A percentile compares a stretch with the other conserved stretches of the same genome.
phyloP scores from a whole-genome alignment of 331 rosid species.

The Malus hybrid region DNA sequence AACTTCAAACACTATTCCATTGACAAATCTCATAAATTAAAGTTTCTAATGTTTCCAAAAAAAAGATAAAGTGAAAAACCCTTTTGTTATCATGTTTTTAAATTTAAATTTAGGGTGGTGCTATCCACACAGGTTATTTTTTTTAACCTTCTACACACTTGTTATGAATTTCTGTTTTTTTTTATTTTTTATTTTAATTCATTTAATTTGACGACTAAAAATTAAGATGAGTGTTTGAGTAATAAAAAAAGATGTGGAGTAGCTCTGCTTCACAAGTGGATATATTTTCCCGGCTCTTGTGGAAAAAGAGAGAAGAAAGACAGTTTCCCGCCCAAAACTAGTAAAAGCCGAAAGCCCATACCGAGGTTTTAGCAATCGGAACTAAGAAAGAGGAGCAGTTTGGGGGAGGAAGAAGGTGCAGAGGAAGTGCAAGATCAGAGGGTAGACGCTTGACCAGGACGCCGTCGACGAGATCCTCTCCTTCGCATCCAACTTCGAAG shows the following conservation, averaged over 20 bases:
- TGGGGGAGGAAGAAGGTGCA: slow-evolving; percentile 59
- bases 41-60: neutral
- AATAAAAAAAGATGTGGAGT: too few species aligned
- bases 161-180: too few species aligned
- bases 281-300: neutral
- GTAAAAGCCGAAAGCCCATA: neutral
- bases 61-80: neutral
- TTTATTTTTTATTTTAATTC: fast-evolving
- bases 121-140: too few species aligned
- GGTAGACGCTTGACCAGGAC: slow-evolving; percentile 57
- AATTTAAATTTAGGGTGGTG: too few species aligned
- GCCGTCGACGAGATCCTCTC: slow-evolving; percentile 72
- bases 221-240: too few species aligned
- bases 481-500: slow-evolving; percentile 46
- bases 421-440: slow-evolving; percentile 66
- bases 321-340: slow-evolving; percentile 42
- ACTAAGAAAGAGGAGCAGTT: slow-evolving; percentile 21
- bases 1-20: neutral
- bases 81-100: too few species aligned
- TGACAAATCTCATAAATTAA: neutral
- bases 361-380: neutral
- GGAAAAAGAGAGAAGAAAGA: neutral
- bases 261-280: neutral
- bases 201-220: too few species aligned
- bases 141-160: too few species aligned